Base-by-base conservation (phyloP, 1,284 basidiomycete species). In the Rugosomyces carneus region DNA sequence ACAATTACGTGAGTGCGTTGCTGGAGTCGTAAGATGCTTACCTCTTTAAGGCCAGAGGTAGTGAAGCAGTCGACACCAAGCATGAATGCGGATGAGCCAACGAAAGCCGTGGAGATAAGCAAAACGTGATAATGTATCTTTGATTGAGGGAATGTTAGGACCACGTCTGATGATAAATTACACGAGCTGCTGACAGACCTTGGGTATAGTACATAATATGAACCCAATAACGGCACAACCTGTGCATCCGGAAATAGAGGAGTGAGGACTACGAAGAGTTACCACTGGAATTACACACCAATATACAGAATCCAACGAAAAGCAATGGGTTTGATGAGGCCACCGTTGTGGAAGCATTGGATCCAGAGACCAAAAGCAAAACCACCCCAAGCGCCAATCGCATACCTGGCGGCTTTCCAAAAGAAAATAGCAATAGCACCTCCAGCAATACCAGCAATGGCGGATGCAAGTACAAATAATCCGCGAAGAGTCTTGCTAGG, bases 11-110 rank as follows among this genome's bases (percentile, higher is more conserved):
- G 29, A 48, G 34, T 52, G 42, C 48, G 43, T 34, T 24, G 42
- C 13, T 10, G 52, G 49, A 44, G 8, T 27, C 43, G 29, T 37
- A 35, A 9, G n/a, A 20, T 26, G 36, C 20, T 53, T 53, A 87
- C 87, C 75, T 96, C 94, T 70, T 97, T 97, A 48, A 96, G 75
- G 19, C 88, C 89, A 3, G 85, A 89, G 5, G 89, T 86, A 2
- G 91, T 89, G 63, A 83, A 97, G 66, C 94, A 97, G 65, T 98
- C 94, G 42, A 96, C 80, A 7, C 93, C 93, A 16, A 97, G 73
- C 48, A 93, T 90, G 60, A 95, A 83, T 0, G 91, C 85, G n/a
- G 87, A 87, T n/a, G 92, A 84, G 18, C 94, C 94, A 47, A 95
- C 86, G 54, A 89, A 75, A 20, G 89, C 88, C 20, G 93, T 95